Evolutionary conservation across 1,139 yeast genomes (phyloP).

Genomic region (Blastobotrys elegans): DNA sequence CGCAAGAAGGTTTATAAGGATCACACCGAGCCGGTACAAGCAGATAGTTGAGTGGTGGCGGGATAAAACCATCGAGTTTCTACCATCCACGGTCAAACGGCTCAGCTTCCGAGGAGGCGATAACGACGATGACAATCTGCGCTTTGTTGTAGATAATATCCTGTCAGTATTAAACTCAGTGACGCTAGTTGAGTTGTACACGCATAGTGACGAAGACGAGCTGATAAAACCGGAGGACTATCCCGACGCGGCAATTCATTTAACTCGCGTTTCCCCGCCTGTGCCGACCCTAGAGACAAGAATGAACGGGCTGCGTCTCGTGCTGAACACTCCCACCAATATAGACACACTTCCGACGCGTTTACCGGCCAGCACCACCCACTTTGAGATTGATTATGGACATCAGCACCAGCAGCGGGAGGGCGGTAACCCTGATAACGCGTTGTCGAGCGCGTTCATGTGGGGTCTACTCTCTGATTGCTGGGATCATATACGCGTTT

Average conservation of each 20-base stretch:
- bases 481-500: not conserved
- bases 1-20: not conserved
- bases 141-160: not conserved
- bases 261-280: not conserved
- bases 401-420: conserved; percentile 4
- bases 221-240: too few species aligned
- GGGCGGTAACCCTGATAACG: not conserved
- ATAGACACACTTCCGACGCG: too few species aligned
- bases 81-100: not conserved
- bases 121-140: not conserved
- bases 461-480: not conserved
- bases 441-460: not conserved
- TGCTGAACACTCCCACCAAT: too few species aligned
- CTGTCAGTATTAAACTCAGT: not conserved
- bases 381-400: conserved; percentile 1
- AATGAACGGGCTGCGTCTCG: not conserved
- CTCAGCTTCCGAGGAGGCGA: not conserved
- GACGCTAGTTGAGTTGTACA: not conserved
- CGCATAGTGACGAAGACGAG: too few species aligned
- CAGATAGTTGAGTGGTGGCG: not conserved
- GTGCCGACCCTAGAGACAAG: not conserved
- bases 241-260: not conserved
- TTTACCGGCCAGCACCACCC: not conserved
- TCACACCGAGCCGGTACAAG: not conserved
- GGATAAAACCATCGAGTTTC: not conserved